phyloP scores from a whole-genome alignment of 257 asterid species.

The Solanum neorickii region DNA sequence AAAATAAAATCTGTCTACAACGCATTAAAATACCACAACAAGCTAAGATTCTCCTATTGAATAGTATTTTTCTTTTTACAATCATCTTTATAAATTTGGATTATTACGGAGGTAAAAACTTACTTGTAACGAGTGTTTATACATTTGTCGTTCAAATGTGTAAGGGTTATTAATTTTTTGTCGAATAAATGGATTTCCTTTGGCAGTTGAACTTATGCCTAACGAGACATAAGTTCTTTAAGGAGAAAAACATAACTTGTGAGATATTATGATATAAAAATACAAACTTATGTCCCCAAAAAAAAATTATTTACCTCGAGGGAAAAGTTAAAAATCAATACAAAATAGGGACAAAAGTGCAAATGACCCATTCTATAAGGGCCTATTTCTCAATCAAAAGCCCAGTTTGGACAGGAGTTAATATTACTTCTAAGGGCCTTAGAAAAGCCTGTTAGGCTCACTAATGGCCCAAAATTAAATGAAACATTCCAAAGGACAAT shows the following conservation, averaged over 20 bases:
- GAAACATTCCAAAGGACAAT: not conserved
- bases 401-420: not conserved
- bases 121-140: not conserved
- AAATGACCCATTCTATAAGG: not conserved
- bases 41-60: not conserved
- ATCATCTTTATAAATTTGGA: not conserved
- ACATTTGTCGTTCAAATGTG: not conserved
- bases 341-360: not conserved
- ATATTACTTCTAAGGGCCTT: not conserved
- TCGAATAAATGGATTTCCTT: too few species aligned
- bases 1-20: too few species aligned
- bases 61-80: not conserved
- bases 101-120: too few species aligned
- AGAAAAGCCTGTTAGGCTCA: not conserved
- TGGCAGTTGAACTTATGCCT: not conserved
- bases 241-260: not conserved
- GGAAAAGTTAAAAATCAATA: not conserved
- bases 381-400: not conserved
- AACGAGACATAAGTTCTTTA: not conserved
- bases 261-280: not conserved
- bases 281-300: not conserved
- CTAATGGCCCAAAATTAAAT: not conserved
- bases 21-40: too few species aligned
- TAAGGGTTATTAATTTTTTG: not conserved
- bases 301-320: not conserved